Conservation (phyloP, 2,329 filamentous ascomycete species). For the Ilyonectria sp. region DNA sequence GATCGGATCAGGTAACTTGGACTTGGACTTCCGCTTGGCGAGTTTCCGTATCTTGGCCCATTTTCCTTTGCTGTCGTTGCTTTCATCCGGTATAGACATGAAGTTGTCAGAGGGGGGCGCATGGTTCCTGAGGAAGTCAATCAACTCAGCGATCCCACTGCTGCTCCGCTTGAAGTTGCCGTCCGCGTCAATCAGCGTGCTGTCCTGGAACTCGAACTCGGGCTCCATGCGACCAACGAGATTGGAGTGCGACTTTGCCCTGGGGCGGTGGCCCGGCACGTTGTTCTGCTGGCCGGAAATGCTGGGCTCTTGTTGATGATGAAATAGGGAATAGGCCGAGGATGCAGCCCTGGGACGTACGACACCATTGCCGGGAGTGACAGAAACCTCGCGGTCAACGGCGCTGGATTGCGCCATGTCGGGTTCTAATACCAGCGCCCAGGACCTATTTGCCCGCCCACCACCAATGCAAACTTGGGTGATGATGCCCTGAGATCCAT, state of each 20-base stretch:
- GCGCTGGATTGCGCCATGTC: conserved; percentile 45
- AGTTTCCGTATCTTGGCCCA: conserved; percentile 62
- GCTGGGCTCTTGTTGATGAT: conserved; percentile 15
- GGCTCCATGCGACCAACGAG: conserved; percentile 31
- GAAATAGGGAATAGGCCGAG: conserved; percentile 24
- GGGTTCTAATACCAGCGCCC: conserved; percentile 37
- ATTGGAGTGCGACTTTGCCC: conserved; percentile 45
- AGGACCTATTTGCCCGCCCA: conserved; percentile 19
- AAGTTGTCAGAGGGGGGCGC: conserved; percentile 65
- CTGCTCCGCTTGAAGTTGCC: conserved; percentile 34
- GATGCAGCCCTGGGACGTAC: conserved; percentile 36
- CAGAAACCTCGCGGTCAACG: conserved; percentile 40
- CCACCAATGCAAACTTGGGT: conserved; percentile 36
- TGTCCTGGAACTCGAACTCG: conserved; percentile 41
- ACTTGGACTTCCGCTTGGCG: conserved; percentile 52
- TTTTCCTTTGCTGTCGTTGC: conserved; percentile 52
- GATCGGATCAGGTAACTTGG: conserved; percentile 51
- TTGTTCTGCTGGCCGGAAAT: background rate
- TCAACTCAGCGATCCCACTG: conserved; percentile 55
- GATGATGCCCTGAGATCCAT: conserved; percentile 45
- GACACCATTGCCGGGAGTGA: conserved; percentile 41
- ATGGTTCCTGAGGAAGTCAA: conserved; percentile 66
- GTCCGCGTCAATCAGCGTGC: conserved; percentile 38
- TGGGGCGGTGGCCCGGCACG: conserved; percentile 37
- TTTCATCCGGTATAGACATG: conserved; percentile 61